Percentiles rank a stretch among this genome's conserved stretches.
phyloP scores from a whole-genome alignment of 2,329 filamentous ascomycete genomes.

The Fusarium sp. region DNA sequence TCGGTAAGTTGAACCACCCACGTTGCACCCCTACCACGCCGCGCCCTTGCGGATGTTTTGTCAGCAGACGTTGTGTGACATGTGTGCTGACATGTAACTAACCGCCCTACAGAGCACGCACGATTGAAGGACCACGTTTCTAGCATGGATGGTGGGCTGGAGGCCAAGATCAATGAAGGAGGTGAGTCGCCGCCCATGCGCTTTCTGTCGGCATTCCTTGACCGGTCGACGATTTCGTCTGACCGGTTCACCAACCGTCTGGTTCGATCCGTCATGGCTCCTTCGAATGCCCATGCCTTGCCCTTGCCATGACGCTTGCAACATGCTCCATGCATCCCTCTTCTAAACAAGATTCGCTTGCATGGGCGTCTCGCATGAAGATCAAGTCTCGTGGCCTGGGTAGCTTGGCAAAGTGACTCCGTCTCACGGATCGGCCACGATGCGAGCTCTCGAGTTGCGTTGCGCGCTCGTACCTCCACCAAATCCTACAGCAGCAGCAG shows the following conservation, averaged over 20 bases:
- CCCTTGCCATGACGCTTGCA: constrained; percentile 23
- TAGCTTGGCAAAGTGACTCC: constrained; percentile 12
- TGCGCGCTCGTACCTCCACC: constrained; percentile 11
- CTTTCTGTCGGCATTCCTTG: constrained; percentile 42
- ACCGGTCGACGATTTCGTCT: constrained; percentile 28
- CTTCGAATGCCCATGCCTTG: constrained; percentile 19
- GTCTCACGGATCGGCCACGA: not conserved
- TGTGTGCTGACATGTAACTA: constrained; percentile 33
- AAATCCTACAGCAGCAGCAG: constrained; percentile 2
- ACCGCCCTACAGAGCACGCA: constrained; percentile 77
- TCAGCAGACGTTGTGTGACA: constrained; percentile 32
- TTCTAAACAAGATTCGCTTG: constrained; percentile 42
- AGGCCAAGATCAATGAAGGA: constrained; percentile 92
- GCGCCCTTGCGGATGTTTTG: constrained; percentile 18
- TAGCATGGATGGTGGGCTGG: constrained; percentile 88
- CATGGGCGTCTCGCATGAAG: constrained; percentile 51
- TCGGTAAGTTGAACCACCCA: constrained; percentile 69
- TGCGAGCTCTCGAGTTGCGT: constrained; percentile 6
- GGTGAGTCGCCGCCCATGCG: constrained; percentile 67
- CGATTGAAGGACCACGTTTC: constrained; percentile 91
- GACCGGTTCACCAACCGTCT: constrained; percentile 32
- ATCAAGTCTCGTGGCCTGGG: constrained; percentile 47
- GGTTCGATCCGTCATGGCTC: constrained; percentile 26
- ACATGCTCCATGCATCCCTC: constrained; percentile 27
- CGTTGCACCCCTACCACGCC: constrained; percentile 27